Evolutionary conservation across 2,329 filamentous ascomycete species (phyloP), one percentile per base, ranked within the genome.

Genomic region (Sporothrix variecibatus): DNA sequence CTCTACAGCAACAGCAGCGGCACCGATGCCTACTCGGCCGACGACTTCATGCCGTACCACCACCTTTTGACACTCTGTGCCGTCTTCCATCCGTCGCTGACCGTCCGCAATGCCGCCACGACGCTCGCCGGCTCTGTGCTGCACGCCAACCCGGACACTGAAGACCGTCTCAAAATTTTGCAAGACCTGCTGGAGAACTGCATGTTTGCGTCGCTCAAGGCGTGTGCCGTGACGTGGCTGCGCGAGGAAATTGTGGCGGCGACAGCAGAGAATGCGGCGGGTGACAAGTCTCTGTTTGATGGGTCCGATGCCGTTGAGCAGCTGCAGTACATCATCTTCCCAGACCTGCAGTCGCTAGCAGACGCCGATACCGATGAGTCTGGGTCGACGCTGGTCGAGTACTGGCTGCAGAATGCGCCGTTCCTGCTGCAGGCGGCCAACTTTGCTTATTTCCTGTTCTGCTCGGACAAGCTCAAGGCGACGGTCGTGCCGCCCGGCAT

Each of bases 111-210:
- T 76, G 87, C 87, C 0, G 85, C 87, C 3, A 88, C 85, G 1
- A 80, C 82, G 2, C 83, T 90, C 15, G 88, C 88, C 2, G 88
- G 88, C 8, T 79, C 81, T 1, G 81, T 89, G 17, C 83, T 90
- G 49, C 90, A 91, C 77, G 83, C 87, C 1, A 86, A 91, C 75
- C 89, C 90, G 0, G 85, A 89, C 34, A 88, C 90, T 75, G 85
- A 87, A 2, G 85, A 88, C 78, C 85, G 89, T 5, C 82, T 92
- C 20, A 84, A 86, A 38, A 92, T 92, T 76, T 84, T 92, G 9
- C 87, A 90, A 71, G 90, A 92, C 78, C 84, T 91, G 15, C 81
- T 92, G 15, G 89, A 91, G 80, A 90, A 91, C 79, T 91, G 90
- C 83, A 86, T 88, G 77, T 91, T 90, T 77, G 85, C 89, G 1